Evolutionary conservation across 352 stramenopile genomes (phyloP).

Genomic region (Proteromonas lacertae): DNA sequence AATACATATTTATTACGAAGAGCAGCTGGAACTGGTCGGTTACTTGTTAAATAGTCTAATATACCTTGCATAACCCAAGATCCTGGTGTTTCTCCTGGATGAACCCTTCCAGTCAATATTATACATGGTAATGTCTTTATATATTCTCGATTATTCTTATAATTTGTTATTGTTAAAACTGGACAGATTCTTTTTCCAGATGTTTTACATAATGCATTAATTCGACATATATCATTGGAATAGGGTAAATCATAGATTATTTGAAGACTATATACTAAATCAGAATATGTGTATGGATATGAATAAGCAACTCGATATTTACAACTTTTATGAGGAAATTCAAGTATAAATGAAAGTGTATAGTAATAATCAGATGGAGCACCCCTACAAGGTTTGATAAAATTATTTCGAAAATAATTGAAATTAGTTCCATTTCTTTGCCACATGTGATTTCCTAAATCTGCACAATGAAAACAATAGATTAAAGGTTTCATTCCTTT

Average conservation of each 20-base stretch:
- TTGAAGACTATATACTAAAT: slow-evolving; percentile 24
- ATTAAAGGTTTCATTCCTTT: slow-evolving; percentile 44
- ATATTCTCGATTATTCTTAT: background rate
- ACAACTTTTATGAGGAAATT: slow-evolving; percentile 27
- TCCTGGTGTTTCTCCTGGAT: slow-evolving; percentile 46
- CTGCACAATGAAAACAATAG: slow-evolving; percentile 31
- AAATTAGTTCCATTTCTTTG: background rate
- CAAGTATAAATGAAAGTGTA: slow-evolving; percentile 43
- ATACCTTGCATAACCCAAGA: slow-evolving; percentile 66
- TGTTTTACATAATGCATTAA: slow-evolving; percentile 29
- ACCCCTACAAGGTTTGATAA: background rate
- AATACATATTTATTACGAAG: slow-evolving; percentile 52
- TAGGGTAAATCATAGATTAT: slow-evolving; percentile 5
- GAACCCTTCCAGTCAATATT: slow-evolving; percentile 16
- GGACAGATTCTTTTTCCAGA: slow-evolving; percentile 37
- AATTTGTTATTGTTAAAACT: slow-evolving; percentile 40
- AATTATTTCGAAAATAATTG: slow-evolving; percentile 2
- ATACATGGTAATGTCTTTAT: too few species aligned
- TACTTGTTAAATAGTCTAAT: slow-evolving; percentile 42
- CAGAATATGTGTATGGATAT: slow-evolving; percentile 48
- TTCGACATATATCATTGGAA: slow-evolving; percentile 1
- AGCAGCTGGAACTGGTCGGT: slow-evolving; percentile 17
- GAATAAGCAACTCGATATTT: slow-evolving; percentile 51
- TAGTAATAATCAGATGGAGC: slow-evolving; percentile 24
- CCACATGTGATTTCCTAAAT: background rate